A percentile compares a stretch with the other conserved stretches of the same genome.
phyloP scores from a whole-genome alignment of 2,329 filamentous ascomycete species.

The Trichoderma sp. region DNA sequence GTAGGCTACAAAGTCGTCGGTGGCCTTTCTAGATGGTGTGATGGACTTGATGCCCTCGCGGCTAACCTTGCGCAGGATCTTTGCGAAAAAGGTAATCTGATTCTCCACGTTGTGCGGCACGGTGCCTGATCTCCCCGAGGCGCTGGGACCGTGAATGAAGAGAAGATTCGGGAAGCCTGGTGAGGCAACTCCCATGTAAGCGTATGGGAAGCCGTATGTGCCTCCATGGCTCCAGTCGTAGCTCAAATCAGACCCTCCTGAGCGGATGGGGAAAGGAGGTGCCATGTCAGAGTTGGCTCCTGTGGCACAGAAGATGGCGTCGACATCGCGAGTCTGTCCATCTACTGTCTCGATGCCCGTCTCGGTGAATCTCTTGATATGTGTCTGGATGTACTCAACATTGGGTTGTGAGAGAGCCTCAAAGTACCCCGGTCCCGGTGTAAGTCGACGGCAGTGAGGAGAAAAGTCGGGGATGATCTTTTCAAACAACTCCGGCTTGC shows the following conservation, averaged over 20 bases:
- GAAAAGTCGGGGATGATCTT: conserved; percentile 61
- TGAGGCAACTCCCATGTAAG: conserved; percentile 62
- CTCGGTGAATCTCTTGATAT: conserved; percentile 57
- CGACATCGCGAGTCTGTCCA: conserved; percentile 55
- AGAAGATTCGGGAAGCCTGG: conserved; percentile 68
- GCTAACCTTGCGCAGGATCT: conserved; percentile 64
- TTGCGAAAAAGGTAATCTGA: conserved; percentile 63
- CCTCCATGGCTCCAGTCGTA: conserved; percentile 57
- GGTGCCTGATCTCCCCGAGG: conserved; percentile 60
- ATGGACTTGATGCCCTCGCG: conserved; percentile 65
- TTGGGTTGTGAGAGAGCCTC: conserved; percentile 62
- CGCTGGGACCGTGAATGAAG: conserved; percentile 61
- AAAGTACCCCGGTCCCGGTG: conserved; percentile 65
- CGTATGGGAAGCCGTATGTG: conserved; percentile 61
- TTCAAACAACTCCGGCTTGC: conserved; percentile 55
- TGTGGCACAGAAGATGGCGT: conserved; percentile 67
- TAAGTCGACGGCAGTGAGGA: conserved; percentile 62
- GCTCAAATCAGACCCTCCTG: conserved; percentile 52
- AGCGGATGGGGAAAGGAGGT: conserved; percentile 60
- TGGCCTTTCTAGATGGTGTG: conserved; percentile 53
- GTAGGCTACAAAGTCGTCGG: conserved; percentile 64
- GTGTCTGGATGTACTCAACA: conserved; percentile 58
- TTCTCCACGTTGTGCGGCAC: conserved; percentile 67
- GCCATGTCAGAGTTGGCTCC: conserved; percentile 61
- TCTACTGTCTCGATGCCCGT: conserved; percentile 61